Percentiles rank a stretch among this genome's conserved stretches.
Evolutionary conservation across 352 stramenopile species (phyloP).

Genomic region (Phytophthora nicotianae): DNA sequence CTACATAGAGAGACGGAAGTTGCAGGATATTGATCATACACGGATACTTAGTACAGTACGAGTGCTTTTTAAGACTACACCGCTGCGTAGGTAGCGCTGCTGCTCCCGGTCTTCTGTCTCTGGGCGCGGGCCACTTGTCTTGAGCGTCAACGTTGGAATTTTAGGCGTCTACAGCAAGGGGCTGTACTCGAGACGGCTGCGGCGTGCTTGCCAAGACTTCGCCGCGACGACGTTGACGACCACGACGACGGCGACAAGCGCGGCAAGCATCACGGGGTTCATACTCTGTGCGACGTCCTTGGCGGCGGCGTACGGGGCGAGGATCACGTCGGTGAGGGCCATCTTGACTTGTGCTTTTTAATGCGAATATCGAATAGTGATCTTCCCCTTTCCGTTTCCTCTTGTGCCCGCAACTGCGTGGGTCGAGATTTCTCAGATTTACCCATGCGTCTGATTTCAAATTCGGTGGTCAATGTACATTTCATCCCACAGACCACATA

Average conservation of each 20-base stretch:
- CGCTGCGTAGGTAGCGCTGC: not conserved
- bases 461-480: conserved; percentile 2
- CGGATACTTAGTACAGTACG: too few species aligned
- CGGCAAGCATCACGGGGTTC: conserved; percentile 41
- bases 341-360: conserved; percentile 23
- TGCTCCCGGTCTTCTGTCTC: not conserved
- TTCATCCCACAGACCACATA: conserved; percentile 4
- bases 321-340: conserved; percentile 34
- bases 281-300: conserved; percentile 35
- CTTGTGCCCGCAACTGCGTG: conserved; percentile 3
- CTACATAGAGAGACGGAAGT: not conserved
- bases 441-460: conserved; percentile 25
- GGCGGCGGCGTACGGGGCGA: conserved; percentile 28
- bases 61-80: not conserved
- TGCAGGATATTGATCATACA: too few species aligned
- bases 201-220: conserved; percentile 44
- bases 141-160: conserved; percentile 6
- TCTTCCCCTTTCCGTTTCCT: conserved; percentile 6
- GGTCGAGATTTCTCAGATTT: conserved; percentile 20
- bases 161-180: conserved; percentile 36
- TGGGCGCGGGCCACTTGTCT: not conserved
- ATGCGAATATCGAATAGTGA: conserved; percentile 11
- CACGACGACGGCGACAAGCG: conserved; percentile 34
- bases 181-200: conserved; percentile 40
- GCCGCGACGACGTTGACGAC: conserved; percentile 43